Percentiles rank a stretch among this genome's conserved stretches.
Evolutionary conservation across 1,284 basidiomycete genomes (phyloP).

Genomic region (Moesziomyces aphidis): DNA sequence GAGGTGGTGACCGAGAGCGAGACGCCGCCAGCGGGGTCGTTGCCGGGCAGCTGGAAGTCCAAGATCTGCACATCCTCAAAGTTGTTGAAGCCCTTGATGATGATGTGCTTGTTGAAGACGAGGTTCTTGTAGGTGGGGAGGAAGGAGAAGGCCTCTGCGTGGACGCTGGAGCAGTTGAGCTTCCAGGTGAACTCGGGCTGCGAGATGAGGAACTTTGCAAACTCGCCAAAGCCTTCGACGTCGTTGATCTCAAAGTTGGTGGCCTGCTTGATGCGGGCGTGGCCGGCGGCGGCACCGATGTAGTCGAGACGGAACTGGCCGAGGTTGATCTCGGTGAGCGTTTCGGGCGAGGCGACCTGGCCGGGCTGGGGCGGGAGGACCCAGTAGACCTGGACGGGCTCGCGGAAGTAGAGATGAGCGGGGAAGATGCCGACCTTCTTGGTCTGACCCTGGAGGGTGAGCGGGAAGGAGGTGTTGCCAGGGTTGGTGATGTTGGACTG

Average conservation of each 20-base stretch:
- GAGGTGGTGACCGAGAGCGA: conserved; percentile 75
- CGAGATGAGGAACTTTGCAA: conserved; percentile 74
- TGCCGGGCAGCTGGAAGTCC: conserved; percentile 79
- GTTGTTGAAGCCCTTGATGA: conserved; percentile 75
- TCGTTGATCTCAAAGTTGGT: conserved; percentile 67
- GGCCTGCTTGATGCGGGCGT: conserved; percentile 68
- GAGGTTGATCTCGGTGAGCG: conserved; percentile 62
- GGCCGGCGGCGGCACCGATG: conserved; percentile 65
- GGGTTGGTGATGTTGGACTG: conserved; percentile 66
- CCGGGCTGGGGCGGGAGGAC: conserved; percentile 56
- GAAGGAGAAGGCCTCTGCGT: conserved; percentile 75
- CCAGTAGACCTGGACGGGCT: conserved; percentile 67
- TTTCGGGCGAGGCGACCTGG: conserved; percentile 37
- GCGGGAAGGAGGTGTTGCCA: conserved; percentile 63
- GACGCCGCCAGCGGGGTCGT: conserved; percentile 78
- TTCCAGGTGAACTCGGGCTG: conserved; percentile 79
- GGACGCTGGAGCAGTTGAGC: conserved; percentile 74
- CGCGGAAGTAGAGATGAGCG: conserved; percentile 66
- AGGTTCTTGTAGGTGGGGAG: conserved; percentile 62
- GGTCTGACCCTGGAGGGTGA: conserved; percentile 66
- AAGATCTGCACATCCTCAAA: conserved; percentile 75
- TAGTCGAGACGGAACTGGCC: conserved; percentile 60
- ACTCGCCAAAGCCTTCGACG: conserved; percentile 62
- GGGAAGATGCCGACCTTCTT: conserved; percentile 69
- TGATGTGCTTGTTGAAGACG: conserved; percentile 57